Conservation (phyloP, 306 rosid genomes). For the Fagus crenata region DNA sequence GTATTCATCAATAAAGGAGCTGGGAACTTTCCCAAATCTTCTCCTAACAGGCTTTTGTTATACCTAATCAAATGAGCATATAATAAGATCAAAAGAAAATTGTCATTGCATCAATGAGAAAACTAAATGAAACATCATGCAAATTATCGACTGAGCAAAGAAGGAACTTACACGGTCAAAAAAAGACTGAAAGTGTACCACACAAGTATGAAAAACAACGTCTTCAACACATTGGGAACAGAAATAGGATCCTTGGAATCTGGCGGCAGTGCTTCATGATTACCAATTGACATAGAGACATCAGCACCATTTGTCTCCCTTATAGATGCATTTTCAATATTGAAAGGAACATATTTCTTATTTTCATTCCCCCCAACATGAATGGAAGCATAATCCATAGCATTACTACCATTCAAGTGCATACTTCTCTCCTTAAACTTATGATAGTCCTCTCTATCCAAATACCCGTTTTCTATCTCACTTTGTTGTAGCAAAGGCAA, state of each 20-base stretch:
- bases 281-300: slow-evolving; percentile 33
- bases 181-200: slow-evolving; percentile 95
- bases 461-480: slow-evolving; percentile 37
- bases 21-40: slow-evolving; percentile 89
- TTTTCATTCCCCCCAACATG: slow-evolving; percentile 45
- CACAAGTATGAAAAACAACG: slow-evolving; percentile 70
- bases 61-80: slow-evolving; percentile 61
- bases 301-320: slow-evolving; percentile 38
- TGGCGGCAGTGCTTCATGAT: slow-evolving; percentile 34
- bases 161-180: slow-evolving; percentile 87
- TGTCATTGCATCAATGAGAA: slow-evolving; percentile 10
- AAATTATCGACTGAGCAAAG: slow-evolving; percentile 18
- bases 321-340: slow-evolving; percentile 55
- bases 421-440: slow-evolving; percentile 45
- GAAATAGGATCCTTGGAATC: slow-evolving; percentile 43
- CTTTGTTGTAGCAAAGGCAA: slow-evolving; percentile 49
- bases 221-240: slow-evolving; percentile 63
- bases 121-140: slow-evolving; percentile 4
- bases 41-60: slow-evolving; percentile 90
- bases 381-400: slow-evolving; percentile 50
- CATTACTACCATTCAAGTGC: slow-evolving; percentile 45
- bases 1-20: slow-evolving; percentile 95
- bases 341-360: slow-evolving; percentile 62
- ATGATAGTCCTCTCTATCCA: slow-evolving; percentile 39
- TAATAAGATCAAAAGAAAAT: slow-evolving; percentile 15